These are phyloP conservation scores for Cicer judaicum DNA, from an alignment of 306 rosid species.

Conservation along the genomic window DNA sequence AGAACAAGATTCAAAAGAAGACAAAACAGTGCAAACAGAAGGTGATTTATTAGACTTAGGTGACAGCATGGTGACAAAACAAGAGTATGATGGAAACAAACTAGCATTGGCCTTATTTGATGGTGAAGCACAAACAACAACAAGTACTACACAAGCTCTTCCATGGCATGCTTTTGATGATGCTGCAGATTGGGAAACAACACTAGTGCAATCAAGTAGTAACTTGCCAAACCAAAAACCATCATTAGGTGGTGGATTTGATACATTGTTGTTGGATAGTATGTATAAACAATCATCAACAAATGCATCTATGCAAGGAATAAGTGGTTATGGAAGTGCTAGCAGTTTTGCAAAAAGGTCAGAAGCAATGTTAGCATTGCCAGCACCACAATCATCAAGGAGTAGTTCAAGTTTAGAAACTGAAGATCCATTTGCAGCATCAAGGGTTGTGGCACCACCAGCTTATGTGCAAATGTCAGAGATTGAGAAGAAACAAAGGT, in stretches of 20 bases:
- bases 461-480: conserved; percentile 89
- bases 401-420: neutral
- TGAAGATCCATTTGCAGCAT: conserved; percentile 83
- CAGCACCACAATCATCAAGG: conserved; percentile 59
- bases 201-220: conserved; percentile 73
- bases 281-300: conserved; percentile 65
- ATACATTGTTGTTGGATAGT: conserved; percentile 68
- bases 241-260: conserved; percentile 73
- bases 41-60: conserved; percentile 70
- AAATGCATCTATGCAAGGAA: conserved; percentile 46
- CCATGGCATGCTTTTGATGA: conserved; percentile 79
- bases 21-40: conserved; percentile 42
- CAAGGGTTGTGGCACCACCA: conserved; percentile 73
- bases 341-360: conserved; percentile 75
- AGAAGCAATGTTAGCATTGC: conserved; percentile 72
- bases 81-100: conserved; percentile 50
- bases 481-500: conserved; percentile 74
- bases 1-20: conserved; percentile 38
- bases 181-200: conserved; percentile 72
- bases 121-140: conserved; percentile 36
- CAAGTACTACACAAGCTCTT: conserved; percentile 39
- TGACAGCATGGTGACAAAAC: conserved; percentile 42
- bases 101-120: conserved; percentile 86
- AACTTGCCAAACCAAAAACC: conserved; percentile 55
- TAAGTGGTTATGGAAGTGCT: conserved; percentile 65